Percentiles rank a stretch among this genome's conserved stretches.
These are phyloP conservation scores for Chalciporus piperatus DNA, from an alignment of 768 basidiomycete genomes.

Conservation along the genomic window DNA sequence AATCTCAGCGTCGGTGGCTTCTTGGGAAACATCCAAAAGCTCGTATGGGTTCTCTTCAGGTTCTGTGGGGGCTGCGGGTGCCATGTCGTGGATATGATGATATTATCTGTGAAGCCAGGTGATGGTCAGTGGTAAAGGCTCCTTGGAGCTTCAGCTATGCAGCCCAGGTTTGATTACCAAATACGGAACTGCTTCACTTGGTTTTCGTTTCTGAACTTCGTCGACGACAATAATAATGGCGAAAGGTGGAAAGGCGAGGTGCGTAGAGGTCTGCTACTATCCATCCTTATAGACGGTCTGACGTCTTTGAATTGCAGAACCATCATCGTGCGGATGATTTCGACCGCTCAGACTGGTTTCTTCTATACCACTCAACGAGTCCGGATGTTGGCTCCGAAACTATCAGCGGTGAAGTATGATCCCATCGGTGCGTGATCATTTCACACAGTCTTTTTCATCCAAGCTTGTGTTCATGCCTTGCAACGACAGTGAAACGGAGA, in stretches of 20 bases:
- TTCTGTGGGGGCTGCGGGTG: constrained; percentile 34
- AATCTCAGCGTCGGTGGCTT: constrained; percentile 76
- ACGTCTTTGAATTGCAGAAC: constrained; percentile 47
- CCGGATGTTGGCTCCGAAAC: constrained; percentile 63
- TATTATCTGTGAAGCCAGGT: neutral
- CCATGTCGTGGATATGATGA: constrained; percentile 13
- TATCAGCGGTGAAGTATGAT: constrained; percentile 92
- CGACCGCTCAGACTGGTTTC: constrained; percentile 88
- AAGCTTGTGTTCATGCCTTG: neutral
- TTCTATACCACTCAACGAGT: constrained; percentile 85
- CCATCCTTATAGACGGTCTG: neutral
- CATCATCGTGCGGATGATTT: constrained; percentile 82
- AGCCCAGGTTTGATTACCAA: constrained; percentile 5
- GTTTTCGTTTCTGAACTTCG: neutral
- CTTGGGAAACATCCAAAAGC: constrained; percentile 55
- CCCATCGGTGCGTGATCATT: constrained; percentile 60
- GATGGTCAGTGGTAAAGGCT: neutral
- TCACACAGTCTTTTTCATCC: neutral
- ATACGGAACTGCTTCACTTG: constrained; percentile 1
- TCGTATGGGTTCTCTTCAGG: constrained; percentile 74
- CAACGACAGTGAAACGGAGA: constrained; percentile 54
- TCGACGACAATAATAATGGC: constrained; percentile 52
- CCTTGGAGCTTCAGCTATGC: no score
- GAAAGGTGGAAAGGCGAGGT: constrained; percentile 62
- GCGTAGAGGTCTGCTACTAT: neutral